A percentile compares a stretch with the other conserved stretches of the same genome.
phyloP scores from a whole-genome alignment of 176 grass and related monocot genomes.

The Aegilops bicornis region DNA sequence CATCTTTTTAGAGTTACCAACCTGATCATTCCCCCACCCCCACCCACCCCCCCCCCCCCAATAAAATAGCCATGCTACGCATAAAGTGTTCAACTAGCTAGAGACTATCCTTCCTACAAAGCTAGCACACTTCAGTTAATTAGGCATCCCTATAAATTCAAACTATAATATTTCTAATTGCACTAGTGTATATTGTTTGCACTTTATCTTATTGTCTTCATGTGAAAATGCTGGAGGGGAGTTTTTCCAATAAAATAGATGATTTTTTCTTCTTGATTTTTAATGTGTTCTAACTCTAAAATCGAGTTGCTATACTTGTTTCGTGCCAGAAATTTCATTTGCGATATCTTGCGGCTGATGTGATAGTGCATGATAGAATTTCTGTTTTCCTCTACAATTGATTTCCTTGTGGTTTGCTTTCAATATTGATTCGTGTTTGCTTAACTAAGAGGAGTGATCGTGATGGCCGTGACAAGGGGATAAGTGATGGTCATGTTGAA shows the following conservation, averaged over 20 bases:
- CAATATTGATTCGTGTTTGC: not conserved
- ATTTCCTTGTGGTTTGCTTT: not conserved
- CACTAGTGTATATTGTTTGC: not conserved
- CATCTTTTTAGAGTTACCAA: not conserved
- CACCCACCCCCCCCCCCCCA: too few relatives aligned
- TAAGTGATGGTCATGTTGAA: conserved; percentile 17
- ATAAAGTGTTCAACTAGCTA: too few relatives aligned
- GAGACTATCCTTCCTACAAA: not conserved
- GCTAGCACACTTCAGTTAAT: not conserved
- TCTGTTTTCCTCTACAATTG: not conserved
- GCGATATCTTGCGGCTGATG: not conserved
- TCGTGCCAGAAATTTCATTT: not conserved
- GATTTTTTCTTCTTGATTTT: not conserved
- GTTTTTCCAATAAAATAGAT: not conserved
- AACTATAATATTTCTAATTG: not conserved
- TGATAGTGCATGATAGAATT: not conserved
- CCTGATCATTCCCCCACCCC: not conserved
- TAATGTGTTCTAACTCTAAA: not conserved
- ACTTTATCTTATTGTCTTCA: not conserved
- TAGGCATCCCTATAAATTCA: not conserved
- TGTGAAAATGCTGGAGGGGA: not conserved
- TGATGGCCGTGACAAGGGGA: conserved; percentile 29
- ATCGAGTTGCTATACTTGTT: not conserved
- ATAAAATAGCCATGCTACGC: too few relatives aligned
- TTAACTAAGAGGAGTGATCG: conserved; percentile 24